Evolutionary conservation across 2,329 filamentous ascomycete genomes (phyloP).

Genomic region (Magnaporthiopsis rhizophila): DNA sequence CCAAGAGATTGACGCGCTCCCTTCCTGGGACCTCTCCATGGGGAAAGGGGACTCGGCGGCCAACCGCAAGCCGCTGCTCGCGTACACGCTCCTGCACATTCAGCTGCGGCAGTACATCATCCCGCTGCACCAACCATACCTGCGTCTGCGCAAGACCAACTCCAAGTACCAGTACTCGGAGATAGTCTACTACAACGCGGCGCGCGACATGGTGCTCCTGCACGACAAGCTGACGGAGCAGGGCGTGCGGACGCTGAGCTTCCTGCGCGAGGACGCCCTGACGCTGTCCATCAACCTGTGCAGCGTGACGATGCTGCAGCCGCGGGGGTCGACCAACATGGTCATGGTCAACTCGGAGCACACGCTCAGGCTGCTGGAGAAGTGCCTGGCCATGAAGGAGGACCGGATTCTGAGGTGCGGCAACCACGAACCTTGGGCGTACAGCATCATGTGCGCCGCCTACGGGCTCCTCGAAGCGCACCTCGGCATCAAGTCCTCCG

Average conservation of each 20-base stretch:
- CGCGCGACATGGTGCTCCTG: conserved; percentile 53
- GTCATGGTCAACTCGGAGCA: conserved; percentile 55
- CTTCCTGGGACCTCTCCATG: conserved; percentile 40
- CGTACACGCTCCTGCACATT: conserved; percentile 52
- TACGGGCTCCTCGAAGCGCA: conserved; percentile 52
- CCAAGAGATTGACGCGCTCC: conserved; percentile 51
- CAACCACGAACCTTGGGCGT: conserved; percentile 57
- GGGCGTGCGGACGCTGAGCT: conserved; percentile 50
- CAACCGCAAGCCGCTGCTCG: conserved; percentile 46
- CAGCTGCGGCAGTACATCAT: conserved; percentile 56
- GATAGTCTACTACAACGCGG: conserved; percentile 55
- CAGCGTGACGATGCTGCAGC: conserved; percentile 53
- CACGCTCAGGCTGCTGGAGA: conserved; percentile 53
- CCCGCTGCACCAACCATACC: conserved; percentile 51
- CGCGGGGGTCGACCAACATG: conserved; percentile 49
- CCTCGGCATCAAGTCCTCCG: conserved; percentile 46
- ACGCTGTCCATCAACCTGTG: conserved; percentile 54
- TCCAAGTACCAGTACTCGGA: conserved; percentile 56
- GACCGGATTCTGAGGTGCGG: conserved; percentile 53
- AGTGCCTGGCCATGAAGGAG: conserved; percentile 53
- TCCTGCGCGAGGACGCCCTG: conserved; percentile 51
- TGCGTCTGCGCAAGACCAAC: conserved; percentile 51
- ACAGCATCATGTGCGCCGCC: conserved; percentile 55
- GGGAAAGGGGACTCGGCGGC: conserved; percentile 23
- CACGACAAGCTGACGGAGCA: conserved; percentile 53